A percentile compares a stretch with the other conserved stretches of the same genome.
Evolutionary conservation across 2,329 filamentous ascomycete genomes (phyloP).

Genomic region (Alternaria solani): DNA sequence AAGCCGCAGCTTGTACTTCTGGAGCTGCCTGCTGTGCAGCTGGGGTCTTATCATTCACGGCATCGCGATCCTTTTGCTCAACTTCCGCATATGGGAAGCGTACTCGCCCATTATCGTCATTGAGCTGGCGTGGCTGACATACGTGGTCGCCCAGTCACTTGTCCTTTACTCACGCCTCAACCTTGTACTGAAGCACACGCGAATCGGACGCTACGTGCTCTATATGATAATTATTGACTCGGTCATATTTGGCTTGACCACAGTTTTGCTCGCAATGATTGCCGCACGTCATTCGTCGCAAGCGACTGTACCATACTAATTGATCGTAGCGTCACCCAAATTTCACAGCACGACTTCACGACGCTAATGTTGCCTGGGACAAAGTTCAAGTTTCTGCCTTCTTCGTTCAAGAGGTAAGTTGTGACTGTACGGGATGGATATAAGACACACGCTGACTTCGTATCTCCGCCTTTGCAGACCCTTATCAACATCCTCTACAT

Average conservation of each 20-base stretch:
- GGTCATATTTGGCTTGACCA: constrained; percentile 62
- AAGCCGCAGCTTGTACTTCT: constrained; percentile 58
- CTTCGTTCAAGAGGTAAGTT: constrained; percentile 48
- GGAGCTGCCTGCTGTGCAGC: constrained; percentile 44
- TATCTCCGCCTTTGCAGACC: constrained; percentile 1
- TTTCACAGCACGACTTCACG: constrained; percentile 17
- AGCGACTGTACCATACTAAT: constrained; percentile 11
- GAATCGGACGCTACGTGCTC: constrained; percentile 52
- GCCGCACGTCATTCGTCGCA: constrained; percentile 43
- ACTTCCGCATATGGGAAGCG: constrained; percentile 54
- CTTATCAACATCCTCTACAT: constrained; percentile 56
- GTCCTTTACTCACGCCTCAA: constrained; percentile 69
- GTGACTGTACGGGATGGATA: background rate
- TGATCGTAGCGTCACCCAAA: constrained; percentile 21
- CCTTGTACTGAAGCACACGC: constrained; percentile 57
- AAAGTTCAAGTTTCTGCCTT: constrained; percentile 52
- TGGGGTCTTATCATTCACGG: constrained; percentile 51
- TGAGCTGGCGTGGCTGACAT: constrained; percentile 63
- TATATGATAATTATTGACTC: constrained; percentile 64
- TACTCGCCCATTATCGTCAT: constrained; percentile 53
- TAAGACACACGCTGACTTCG: background rate
- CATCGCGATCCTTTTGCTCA: constrained; percentile 52
- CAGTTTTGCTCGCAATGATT: constrained; percentile 62
- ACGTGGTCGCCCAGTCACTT: constrained; percentile 66
- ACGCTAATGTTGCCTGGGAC: constrained; percentile 42